Evolutionary conservation across 1,284 basidiomycete genomes (phyloP), one percentile per base, ranked within the genome.

Genomic region (Ganoderma meredithae): DNA sequence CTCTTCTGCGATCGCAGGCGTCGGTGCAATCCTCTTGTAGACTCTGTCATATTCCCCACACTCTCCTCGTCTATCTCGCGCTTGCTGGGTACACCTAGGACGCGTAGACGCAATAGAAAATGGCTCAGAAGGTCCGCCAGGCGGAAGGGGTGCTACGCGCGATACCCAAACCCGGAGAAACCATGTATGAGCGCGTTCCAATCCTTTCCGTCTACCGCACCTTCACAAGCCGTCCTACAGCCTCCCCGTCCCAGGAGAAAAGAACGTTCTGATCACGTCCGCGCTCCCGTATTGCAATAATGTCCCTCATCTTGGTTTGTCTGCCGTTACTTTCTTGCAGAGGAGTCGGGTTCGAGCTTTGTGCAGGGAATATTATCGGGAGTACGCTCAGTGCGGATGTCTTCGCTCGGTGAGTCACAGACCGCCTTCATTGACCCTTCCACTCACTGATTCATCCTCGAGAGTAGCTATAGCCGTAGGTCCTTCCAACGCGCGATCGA

Each of bases 241-340:
- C 74, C 83, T 96, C 63, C 96, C 96, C 3, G 90, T 91, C 79
- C 86, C 92, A 63, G 96, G 96, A 59, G 90, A 96, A 79, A 84
- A 84, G 64, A 98, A 98, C 77, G 83, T 98, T 62, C 85, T 99
- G 52, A 92, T 99, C 78, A 99, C 98, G 10, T 98, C 96, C 68
- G 97, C 98, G 47, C 83, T 99, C 65, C 98, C 98, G 15, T 99
- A 97, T 79, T 99, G 98, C 80, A 99, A 99, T 82, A 99, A 99
- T 78, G 97, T 99, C 17, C 98, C 98, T 31, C 98, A 99, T 85
- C 89, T 99, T 62, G 94, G 94, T 93, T 69, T 70, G 85, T 76
- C 19, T 68, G 10, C 49, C 17, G n/a, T 33, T 62, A 27, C 59
- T 60, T 64, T 68, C 63, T 69, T 22, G 49, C 31, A 22, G 4